Evolutionary conservation across 176 grass and related monocot genomes (phyloP).

Genomic region (Urochloa ruziziensis): DNA sequence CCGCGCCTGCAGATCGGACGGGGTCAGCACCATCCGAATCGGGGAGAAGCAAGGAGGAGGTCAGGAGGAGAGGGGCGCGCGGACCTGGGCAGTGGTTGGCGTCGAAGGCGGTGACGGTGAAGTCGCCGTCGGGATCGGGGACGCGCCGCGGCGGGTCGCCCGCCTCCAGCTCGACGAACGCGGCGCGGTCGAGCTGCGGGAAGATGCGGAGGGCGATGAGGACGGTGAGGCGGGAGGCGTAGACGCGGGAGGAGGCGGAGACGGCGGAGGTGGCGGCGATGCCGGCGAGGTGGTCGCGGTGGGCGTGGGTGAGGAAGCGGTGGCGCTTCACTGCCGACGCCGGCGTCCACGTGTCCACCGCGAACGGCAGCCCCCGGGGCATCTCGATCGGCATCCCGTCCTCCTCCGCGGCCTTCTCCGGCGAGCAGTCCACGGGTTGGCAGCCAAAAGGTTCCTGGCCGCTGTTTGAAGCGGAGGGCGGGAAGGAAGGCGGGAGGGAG

Average conservation of each 20-base stretch:
- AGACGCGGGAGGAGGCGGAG: conserved; percentile 38
- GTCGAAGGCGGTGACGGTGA: conserved; percentile 60
- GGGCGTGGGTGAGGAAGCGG: conserved; percentile 84
- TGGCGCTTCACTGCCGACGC: conserved; percentile 55
- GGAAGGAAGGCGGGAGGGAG: no score
- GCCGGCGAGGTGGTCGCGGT: conserved; percentile 72
- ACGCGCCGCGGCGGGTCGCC: conserved; percentile 34
- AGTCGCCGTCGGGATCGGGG: conserved; percentile 57
- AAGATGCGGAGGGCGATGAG: conserved; percentile 45
- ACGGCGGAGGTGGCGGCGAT: conserved; percentile 29
- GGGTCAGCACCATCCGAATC: background rate
- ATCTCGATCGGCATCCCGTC: conserved; percentile 63
- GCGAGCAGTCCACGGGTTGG: background rate
- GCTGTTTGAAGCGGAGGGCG: background rate
- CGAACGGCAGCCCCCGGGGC: conserved; percentile 73
- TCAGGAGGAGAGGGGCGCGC: background rate
- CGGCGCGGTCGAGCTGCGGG: conserved; percentile 44
- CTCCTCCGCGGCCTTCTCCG: background rate
- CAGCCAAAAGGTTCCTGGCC: no score
- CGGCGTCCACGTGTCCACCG: conserved; percentile 78
- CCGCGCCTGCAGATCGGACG: conserved; percentile 45
- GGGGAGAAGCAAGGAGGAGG: background rate
- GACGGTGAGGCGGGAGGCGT: conserved; percentile 63
- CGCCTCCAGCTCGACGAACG: conserved; percentile 56
- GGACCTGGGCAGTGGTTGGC: conserved; percentile 75